Evolutionary conservation across 163 green algal genomes (phyloP), one percentile per base, ranked within the genome.

Genomic region (Prototheca cutis): DNA sequence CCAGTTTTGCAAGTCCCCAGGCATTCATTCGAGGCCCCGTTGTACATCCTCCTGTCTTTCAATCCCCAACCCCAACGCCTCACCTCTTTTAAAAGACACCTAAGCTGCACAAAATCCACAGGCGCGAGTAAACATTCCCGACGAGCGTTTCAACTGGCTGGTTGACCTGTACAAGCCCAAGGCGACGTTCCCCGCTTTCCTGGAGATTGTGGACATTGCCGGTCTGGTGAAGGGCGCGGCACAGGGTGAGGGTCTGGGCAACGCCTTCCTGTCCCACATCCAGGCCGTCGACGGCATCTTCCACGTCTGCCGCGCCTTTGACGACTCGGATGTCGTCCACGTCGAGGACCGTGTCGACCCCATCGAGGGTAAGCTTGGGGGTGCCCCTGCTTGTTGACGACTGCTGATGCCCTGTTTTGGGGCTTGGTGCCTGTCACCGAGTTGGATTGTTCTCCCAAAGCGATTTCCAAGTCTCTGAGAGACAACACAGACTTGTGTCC

Each of bases 221-320:
- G 93, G 93, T 7, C 81, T 99, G 28, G 93, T 99, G 17, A 87
- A 87, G 75, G 90, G 78, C 29, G 77, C 64, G 5, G 59, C 64
- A 21, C 58, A 91, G 48, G 93, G 93, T 5, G 81, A 89, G 67
- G 93, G 93, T 3, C 80, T 99, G 51, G 93, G 93, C 45, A 99
- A 99, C 68, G 86, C 87, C 10, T 99, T 99, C 76, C 72, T 99
- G 53, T 92, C 82, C 0, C 82, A 99, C 78, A 98, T 99, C 13
- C 56, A 54, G 4, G 85, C 84, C 3, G 88, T 97, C 28, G 93
- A 99, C 66, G 92, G 92, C 68, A 97, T 99, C 71, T 96, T 96
- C 75, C 93, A 99, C 61, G 93, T 99, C 36, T 87, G 79, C 62
- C 78, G 88, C 59, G 77, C 72, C 27, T 93, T 94, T 76, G 84